Conservation (phyloP, 1,284 basidiomycete species). For the Rhodotorula mucilaginosa region DNA sequence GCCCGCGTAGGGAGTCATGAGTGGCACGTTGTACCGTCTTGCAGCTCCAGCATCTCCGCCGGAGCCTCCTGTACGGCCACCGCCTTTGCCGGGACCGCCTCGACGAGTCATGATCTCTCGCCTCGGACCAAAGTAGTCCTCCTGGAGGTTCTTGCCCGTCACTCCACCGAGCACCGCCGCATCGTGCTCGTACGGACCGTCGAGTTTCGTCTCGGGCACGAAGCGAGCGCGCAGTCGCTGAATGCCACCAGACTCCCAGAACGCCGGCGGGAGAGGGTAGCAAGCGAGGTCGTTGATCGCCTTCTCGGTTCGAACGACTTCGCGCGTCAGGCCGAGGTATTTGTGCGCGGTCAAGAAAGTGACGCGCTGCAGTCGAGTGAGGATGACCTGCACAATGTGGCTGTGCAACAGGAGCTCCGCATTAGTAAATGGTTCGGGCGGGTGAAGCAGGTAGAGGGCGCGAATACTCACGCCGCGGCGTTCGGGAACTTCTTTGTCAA, state of each 20-base stretch:
- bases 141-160: slow-evolving; percentile 26
- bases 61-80: neutral
- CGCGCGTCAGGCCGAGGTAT: slow-evolving; percentile 90
- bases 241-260: slow-evolving; percentile 92
- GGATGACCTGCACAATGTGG: slow-evolving; percentile 95
- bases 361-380: slow-evolving; percentile 92
- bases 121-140: slow-evolving; percentile 48
- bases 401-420: neutral
- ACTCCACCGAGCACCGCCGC: slow-evolving; percentile 19
- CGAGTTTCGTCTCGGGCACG: slow-evolving; percentile 30
- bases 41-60: no score
- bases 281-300: slow-evolving; percentile 95
- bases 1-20: slow-evolving; percentile 44
- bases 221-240: slow-evolving; percentile 82
- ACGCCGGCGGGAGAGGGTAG: slow-evolving; percentile 83
- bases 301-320: slow-evolving; percentile 93
- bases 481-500: slow-evolving; percentile 92
- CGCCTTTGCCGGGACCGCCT: neutral
- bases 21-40: slow-evolving; percentile 16
- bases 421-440: neutral
- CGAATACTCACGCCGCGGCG: slow-evolving; percentile 64
- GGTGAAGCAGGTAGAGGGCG: no score
- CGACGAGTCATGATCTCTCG: neutral
- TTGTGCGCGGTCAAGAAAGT: slow-evolving; percentile 93
- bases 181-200: slow-evolving; percentile 5